These are phyloP conservation scores for Teratosphaeriaceae sp. DNA, from an alignment of 2,329 filamentous ascomycete genomes.

Conservation along the genomic window DNA sequence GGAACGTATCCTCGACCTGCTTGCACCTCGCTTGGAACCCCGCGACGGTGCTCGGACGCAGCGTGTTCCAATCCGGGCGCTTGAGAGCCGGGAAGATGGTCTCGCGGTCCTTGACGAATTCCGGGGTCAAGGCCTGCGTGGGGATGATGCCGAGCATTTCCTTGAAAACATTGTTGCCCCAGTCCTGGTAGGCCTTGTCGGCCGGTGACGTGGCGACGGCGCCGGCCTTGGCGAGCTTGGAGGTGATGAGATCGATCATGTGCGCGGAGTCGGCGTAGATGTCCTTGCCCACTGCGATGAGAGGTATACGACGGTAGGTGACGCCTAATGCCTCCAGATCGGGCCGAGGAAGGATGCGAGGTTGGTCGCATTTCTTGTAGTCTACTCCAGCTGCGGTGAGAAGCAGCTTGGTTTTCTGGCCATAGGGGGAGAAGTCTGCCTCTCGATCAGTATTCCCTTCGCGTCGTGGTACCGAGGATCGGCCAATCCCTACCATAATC, in stretches of 20 bases:
- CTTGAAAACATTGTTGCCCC: slow-evolving; percentile 19
- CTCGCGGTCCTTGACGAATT: slow-evolving; percentile 22
- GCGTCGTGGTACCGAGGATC: background rate
- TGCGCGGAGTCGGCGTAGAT: slow-evolving; percentile 24
- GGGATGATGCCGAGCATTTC: slow-evolving; percentile 20
- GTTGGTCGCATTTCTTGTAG: slow-evolving; percentile 21
- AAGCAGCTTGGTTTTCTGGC: slow-evolving; percentile 23
- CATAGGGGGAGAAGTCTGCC: slow-evolving; percentile 24
- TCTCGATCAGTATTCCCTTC: background rate
- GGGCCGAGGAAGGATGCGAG: slow-evolving; percentile 22
- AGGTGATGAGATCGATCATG: slow-evolving; percentile 18
- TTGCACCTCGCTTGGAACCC: slow-evolving; percentile 15
- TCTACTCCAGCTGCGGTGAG: slow-evolving; percentile 17
- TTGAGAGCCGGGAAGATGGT: slow-evolving; percentile 22
- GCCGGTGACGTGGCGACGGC: slow-evolving; percentile 15
- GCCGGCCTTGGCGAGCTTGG: slow-evolving; percentile 10
- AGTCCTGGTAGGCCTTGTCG: slow-evolving; percentile 24
- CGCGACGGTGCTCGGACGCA: slow-evolving; percentile 18
- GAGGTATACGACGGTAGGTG: slow-evolving; percentile 27
- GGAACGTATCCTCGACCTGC: slow-evolving; percentile 19
- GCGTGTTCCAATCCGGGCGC: slow-evolving; percentile 15
- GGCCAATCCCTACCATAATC: slow-evolving; percentile 23
- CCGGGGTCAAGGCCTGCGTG: slow-evolving; percentile 12
- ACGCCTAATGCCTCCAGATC: slow-evolving; percentile 25
- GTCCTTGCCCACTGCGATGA: slow-evolving; percentile 27